Percentiles rank a stretch among this genome's conserved stretches.
Evolutionary conservation across 2,329 filamentous ascomycete genomes (phyloP).

Genomic region (Fusarium sterilihyphosum): DNA sequence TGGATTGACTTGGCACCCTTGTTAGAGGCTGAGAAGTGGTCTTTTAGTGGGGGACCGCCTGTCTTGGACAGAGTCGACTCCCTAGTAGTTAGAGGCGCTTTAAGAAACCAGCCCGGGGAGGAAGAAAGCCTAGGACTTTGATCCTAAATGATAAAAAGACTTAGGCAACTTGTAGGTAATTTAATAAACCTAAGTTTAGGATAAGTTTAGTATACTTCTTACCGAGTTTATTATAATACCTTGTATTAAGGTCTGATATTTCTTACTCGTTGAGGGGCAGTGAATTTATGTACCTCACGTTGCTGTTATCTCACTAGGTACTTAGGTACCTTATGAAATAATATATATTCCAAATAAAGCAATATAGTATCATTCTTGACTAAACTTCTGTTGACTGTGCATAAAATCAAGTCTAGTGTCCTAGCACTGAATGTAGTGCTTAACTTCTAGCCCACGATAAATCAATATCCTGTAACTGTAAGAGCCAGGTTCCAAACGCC

Average conservation of each 20-base stretch:
- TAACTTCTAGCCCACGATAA: neutral
- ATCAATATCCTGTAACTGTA: slow-evolving; percentile 14
- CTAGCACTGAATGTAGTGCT: neutral
- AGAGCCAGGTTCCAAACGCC: slow-evolving; percentile 32
- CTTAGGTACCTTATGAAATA: neutral
- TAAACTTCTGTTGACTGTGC: neutral
- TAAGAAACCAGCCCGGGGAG: neutral
- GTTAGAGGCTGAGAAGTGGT: slow-evolving; percentile 22
- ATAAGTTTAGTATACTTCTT: neutral
- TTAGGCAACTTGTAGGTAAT: neutral
- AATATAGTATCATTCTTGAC: slow-evolving; percentile 17
- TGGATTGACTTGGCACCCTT: slow-evolving; percentile 25
- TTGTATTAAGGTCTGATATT: neutral
- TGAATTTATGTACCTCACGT: neutral
- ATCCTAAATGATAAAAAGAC: neutral
- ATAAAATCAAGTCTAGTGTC: neutral
- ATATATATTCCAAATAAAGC: neutral
- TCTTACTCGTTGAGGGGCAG: neutral
- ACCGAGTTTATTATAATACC: neutral
- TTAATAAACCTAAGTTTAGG: neutral
- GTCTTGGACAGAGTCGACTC: neutral
- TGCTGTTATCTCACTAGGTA: neutral
- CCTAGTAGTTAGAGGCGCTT: slow-evolving; percentile 4
- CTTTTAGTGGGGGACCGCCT: slow-evolving; percentile 32
- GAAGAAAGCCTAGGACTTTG: neutral